Conservation (phyloP, 805 yeast species). For the Isabelozyma pseudorhagii region DNA sequence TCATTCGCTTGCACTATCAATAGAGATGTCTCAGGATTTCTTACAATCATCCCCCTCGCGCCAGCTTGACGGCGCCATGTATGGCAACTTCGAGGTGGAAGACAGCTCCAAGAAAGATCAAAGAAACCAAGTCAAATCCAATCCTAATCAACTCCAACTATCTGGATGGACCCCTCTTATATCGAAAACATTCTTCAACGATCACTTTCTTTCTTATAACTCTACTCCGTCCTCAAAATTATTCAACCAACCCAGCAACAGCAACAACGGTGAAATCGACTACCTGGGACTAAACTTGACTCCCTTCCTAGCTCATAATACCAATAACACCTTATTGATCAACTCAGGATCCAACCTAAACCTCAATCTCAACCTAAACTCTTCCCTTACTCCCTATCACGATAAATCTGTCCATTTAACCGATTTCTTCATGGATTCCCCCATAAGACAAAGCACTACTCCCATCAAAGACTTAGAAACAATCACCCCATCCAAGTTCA, state of each 20-base stretch:
- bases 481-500: conserved; percentile 40
- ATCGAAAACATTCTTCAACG: conserved; percentile 33
- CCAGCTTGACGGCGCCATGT: conserved; percentile 33
- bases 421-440: conserved; percentile 45
- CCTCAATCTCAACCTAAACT: conserved; percentile 13
- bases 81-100: conserved; percentile 12
- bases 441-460: conserved; percentile 27
- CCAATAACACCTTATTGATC: conserved; percentile 3
- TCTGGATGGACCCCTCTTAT: conserved; percentile 45
- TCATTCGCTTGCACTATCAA: not conserved
- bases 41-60: conserved; percentile 36
- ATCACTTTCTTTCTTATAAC: conserved; percentile 28
- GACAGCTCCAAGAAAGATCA: conserved; percentile 3
- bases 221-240: conserved; percentile 28
- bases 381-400: conserved; percentile 39
- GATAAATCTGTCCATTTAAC: conserved; percentile 39
- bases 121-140: conserved; percentile 1
- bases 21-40: conserved; percentile 24
- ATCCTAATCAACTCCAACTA: conserved; percentile 16
- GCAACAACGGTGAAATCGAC: conserved; percentile 15
- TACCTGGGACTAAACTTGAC: conserved; percentile 38
- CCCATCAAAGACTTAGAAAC: conserved; percentile 35
- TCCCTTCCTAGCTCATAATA: conserved; percentile 37
- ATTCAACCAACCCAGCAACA: not conserved
- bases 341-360: not conserved